Conservation (phyloP, 1,139 yeast genomes). For the Diutina pseudorugosa region DNA sequence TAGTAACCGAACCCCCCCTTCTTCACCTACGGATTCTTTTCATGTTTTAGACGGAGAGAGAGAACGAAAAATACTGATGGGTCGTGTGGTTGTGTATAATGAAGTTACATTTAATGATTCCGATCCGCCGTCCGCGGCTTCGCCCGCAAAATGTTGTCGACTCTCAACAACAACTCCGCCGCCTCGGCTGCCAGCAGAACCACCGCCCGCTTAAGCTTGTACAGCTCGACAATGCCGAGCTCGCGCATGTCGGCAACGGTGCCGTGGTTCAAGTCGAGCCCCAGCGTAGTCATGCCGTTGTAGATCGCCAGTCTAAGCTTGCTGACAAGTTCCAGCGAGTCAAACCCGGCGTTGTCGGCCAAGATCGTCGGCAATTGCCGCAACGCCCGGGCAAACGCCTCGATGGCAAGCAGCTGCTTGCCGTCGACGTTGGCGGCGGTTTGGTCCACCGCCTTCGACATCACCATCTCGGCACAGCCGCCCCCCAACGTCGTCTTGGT, state of each 20-base stretch:
- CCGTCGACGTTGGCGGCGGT: constrained; percentile 91
- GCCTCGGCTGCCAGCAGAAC: constrained; percentile 97
- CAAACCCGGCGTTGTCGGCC: constrained; percentile 96
- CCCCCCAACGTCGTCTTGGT: constrained; percentile 97
- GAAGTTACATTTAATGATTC: constrained; percentile 18
- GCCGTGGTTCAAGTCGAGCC: constrained; percentile 79
- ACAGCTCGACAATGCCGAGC: constrained; percentile 84
- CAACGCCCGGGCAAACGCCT: constrained; percentile 86
- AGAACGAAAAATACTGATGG: no score
- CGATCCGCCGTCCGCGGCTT: constrained; percentile 96
- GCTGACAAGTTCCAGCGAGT: constrained; percentile 84
- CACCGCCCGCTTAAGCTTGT: constrained; percentile 83
- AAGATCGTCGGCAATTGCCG: constrained; percentile 91
- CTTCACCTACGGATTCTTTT: no score
- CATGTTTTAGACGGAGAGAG: background rate
- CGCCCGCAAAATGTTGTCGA: constrained; percentile 91
- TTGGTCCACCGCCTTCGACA: constrained; percentile 96
- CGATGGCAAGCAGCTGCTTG: constrained; percentile 88
- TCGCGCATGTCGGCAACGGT: constrained; percentile 89
- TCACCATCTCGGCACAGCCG: constrained; percentile 95
- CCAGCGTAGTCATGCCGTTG: constrained; percentile 85
- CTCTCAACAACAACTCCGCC: constrained; percentile 88
- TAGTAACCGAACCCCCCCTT: no score
- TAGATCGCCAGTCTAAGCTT: constrained; percentile 87
- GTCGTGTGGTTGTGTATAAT: background rate